Evolutionary conservation across 768 basidiomycete species (phyloP).

Genomic region (Russula dissimulans): DNA sequence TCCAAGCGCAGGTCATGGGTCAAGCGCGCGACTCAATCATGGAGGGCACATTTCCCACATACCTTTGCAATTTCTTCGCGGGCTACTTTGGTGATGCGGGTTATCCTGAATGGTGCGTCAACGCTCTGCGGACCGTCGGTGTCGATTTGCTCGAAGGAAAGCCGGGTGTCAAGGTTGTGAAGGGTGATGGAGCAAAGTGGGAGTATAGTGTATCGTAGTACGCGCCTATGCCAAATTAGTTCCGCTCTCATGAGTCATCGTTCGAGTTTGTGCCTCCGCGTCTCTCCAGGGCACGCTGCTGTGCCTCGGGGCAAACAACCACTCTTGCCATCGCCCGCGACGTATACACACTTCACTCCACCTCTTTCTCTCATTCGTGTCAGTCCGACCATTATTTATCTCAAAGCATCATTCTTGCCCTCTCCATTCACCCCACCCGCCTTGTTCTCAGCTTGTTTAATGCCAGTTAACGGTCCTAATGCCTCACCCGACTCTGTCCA

Average conservation of each 20-base stretch:
- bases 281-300: neutral
- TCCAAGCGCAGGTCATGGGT: slow-evolving; percentile 87
- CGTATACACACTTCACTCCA: neutral
- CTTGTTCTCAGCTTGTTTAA: slow-evolving; percentile 12
- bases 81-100: slow-evolving; percentile 68
- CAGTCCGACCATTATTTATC: slow-evolving; percentile 5
- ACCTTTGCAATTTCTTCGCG: slow-evolving; percentile 66
- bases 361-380: neutral
- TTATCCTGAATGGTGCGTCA: slow-evolving; percentile 84
- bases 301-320: neutral
- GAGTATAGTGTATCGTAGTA: slow-evolving; percentile 45
- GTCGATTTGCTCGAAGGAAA: slow-evolving; percentile 66
- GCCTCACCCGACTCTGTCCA: slow-evolving; percentile 10
- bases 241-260: neutral
- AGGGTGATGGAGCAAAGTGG: slow-evolving; percentile 69
- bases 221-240: neutral
- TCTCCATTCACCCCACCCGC: neutral
- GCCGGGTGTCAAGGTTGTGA: slow-evolving; percentile 38
- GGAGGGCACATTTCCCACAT: slow-evolving; percentile 67
- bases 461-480: slow-evolving; percentile 15
- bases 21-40: slow-evolving; percentile 74
- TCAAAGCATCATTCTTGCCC: neutral
- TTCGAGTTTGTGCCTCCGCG: neutral
- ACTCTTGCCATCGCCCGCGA: neutral
- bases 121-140: slow-evolving; percentile 72